Evolutionary conservation across 2,329 filamentous ascomycete species (phyloP).

Genomic region (Neophaeococcomyces aloes): DNA sequence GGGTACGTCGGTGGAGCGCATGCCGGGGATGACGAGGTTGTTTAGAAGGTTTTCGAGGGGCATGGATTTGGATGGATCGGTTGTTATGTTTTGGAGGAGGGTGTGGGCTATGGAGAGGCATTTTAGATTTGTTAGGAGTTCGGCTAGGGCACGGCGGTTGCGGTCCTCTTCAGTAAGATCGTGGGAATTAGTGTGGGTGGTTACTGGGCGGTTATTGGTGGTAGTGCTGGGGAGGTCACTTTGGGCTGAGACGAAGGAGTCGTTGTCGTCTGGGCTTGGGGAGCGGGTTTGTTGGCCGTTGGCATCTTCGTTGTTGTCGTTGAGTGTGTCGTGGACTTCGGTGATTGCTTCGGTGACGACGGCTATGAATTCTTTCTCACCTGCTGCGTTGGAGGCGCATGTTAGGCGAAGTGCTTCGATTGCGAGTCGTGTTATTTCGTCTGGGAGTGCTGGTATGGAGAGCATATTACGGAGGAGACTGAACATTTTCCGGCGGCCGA

Average conservation of each 20-base stretch:
- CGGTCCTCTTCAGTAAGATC: slow-evolving; percentile 27
- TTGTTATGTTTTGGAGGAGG: slow-evolving; percentile 88
- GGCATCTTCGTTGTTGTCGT: slow-evolving; percentile 44
- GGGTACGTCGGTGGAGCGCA: slow-evolving; percentile 82
- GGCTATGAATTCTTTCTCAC: slow-evolving; percentile 40
- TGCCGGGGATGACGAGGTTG: slow-evolving; percentile 88
- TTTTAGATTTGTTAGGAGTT: slow-evolving; percentile 97
- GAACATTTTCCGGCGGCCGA: slow-evolving; percentile 93
- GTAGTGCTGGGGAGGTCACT: slow-evolving; percentile 69
- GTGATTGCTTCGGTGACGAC: slow-evolving; percentile 79
- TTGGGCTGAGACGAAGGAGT: slow-evolving; percentile 88
- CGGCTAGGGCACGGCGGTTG: slow-evolving; percentile 65
- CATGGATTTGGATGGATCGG: slow-evolving; percentile 76
- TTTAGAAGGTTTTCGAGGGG: slow-evolving; percentile 97
- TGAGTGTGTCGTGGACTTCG: slow-evolving; percentile 90
- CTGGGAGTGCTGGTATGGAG: slow-evolving; percentile 75
- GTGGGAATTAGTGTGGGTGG: slow-evolving; percentile 20
- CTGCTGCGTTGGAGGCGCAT: slow-evolving; percentile 51
- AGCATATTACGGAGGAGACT: slow-evolving; percentile 75
- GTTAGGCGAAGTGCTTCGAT: slow-evolving; percentile 73
- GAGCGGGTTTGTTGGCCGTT: neutral
- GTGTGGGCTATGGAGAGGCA: slow-evolving; percentile 95
- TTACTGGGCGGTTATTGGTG: slow-evolving; percentile 41
- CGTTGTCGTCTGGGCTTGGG: slow-evolving; percentile 43
- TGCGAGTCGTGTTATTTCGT: slow-evolving; percentile 81